Evolutionary conservation across 2,329 filamentous ascomycete genomes (phyloP), one percentile per base, ranked within the genome.

Genomic region (Clathrospora elynae): DNA sequence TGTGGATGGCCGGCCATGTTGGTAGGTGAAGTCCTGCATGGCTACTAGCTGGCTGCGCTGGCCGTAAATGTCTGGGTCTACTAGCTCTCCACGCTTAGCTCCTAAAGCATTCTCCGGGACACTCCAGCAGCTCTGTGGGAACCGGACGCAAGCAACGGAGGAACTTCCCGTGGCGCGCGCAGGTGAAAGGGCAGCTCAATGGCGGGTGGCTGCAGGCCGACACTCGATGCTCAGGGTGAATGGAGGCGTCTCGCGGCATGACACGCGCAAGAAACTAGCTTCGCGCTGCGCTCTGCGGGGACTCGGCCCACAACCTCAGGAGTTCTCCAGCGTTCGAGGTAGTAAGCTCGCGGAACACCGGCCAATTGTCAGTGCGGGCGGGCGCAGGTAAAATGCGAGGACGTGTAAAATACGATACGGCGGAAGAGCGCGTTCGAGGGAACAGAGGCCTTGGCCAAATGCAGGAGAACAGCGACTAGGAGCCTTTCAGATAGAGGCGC

Each of bases 41-140:
- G 48, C 46, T n/a, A n/a, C n/a, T n/a, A n/a, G n/a, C n/a, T n/a
- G n/a, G 33, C 29, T 28, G 32, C 30, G 43, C 25, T 29, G 17
- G 37, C 51, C 39, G 54, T 49, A 48, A 36, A 41, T 39, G 47
- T 55, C 48, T 50, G 55, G 41, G 52, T 47, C 50, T 22, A 42
- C 40, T 40, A 16, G 47, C 33, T 53, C 47, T 43, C 53, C 53
- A 54, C 34, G 35, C 37, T 42, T 35, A 22, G 49, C 43, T 50
- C 42, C 49, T 51, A 58, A 53, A 50, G 61, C 66, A 66, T 66
- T 41, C 61, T 66, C 61, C 55, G 55, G 28, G 45, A 41, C 37
- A 19, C 51, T 35, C 48, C 19, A 40, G 48, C 41, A 47, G 40
- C 40, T 38, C 35, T 35, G 33, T 26, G 29, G 40, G 30, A 49